Base-by-base conservation (phyloP, 768 basidiomycete genomes). In the Phanerochaete carnosa region DNA sequence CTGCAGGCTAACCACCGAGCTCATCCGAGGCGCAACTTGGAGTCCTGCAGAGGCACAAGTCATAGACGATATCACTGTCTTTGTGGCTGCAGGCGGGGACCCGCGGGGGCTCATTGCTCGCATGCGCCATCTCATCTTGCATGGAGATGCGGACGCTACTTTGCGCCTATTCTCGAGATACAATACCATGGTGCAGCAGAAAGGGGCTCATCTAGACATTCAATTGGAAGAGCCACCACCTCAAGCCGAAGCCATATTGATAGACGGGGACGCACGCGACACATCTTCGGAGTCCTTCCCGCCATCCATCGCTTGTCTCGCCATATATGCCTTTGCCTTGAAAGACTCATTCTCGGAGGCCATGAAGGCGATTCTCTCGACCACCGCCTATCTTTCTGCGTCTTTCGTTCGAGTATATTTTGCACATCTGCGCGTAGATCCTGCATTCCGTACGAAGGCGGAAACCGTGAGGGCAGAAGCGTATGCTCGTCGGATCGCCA, bases 251-350 rank as follows among this genome's bases (percentile, higher is more conserved):
- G 39, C 39, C 8, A 12, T 43, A 43, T 43, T 43, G 39, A 8
- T 43, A 4, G 39, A 6, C 29, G 28, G 28, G 52, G 59, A 45
- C 25, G 54, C 50, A 37, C 43, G 43, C 52, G 35, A 45, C 45
- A 25, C 0, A 22, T 9, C 11, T 9, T 7, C 39, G 39, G 8
- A 11, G 11, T 9, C 12, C 23, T 46, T 11, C 33, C 37, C 39
- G 56, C 52, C 56, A 28, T 11, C 45, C 68, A 28, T 86, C 32
- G 72, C 88, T 26, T 75, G 88, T 32, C 77, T 78, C 12, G 84
- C 77, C 6, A 73, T 84, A n/a, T 75, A 83, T 23, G 91, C 91
- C 16, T 74, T 84, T 69, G 86, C 87, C 3, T 79, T 85, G 68
- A 72, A 76, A 30, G 74, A 83, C 66, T 76, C 79, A n/a, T 90